Base-by-base conservation (phyloP, 2,329 filamentous ascomycete genomes). In the Fusarium tjaetaba region DNA sequence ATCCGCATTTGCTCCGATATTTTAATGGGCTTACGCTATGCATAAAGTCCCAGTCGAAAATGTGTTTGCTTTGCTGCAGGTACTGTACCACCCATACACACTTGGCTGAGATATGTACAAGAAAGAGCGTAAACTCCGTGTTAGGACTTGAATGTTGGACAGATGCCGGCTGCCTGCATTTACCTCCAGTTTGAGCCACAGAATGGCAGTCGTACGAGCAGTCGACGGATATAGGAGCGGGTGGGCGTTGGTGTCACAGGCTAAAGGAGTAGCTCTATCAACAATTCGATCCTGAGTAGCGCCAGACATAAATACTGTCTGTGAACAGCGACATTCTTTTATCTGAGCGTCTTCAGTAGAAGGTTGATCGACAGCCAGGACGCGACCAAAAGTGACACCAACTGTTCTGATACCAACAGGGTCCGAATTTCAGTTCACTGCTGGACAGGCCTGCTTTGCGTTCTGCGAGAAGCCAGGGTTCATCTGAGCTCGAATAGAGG, bases 41-140 rank as follows among this genome's bases (percentile, higher is more conserved):
- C 49, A 61, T 71, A 41, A 60, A 45, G 63, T 36, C 46, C 51
- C 53, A 56, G 67, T 52, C 43, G 32, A 56, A 76, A 71, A 69
- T 20, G 70, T 68, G 67, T 76, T 64, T 72, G 67, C 70, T 65
- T 61, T 71, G 68, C 73, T 77, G 75, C 75, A 77, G 75, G 75
- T 71, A 77, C 75, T 71, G 75, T 74, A 77, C 75, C 75, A 52
- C 48, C 51, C 30, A 45, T 53, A 8, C 59, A 51, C 38, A 57
- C 57, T 61, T 68, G 63, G 28, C 34, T 48, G 63, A 60, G 18
- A 53, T 63, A 20, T 42, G 43, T 30, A 24, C 55, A 42, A 41
- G 34, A 68, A 45, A 49, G 42, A 65, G 53, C 45, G 58, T 65
- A 51, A 45, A 62, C 59, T 73, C 59, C 63, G 51, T 26, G 58